Conservation (phyloP, 768 basidiomycete genomes). For the Clathrus columnatus region DNA sequence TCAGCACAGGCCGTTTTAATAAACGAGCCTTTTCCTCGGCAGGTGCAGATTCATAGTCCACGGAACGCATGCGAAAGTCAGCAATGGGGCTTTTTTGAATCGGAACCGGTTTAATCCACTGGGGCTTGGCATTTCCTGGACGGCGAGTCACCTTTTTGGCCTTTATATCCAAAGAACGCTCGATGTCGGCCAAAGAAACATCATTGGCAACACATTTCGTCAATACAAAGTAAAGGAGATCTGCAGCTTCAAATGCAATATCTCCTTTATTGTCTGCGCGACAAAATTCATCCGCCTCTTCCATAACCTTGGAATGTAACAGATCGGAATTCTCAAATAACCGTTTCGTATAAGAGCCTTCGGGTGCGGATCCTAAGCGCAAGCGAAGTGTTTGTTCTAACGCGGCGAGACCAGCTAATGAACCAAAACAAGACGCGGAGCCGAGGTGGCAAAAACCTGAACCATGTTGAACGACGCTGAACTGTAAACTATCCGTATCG, state of each 20-base stretch:
- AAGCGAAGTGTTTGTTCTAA: slow-evolving; percentile 73
- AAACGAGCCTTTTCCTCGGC: slow-evolving; percentile 53
- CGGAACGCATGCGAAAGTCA: slow-evolving; percentile 72
- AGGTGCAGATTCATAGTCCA: slow-evolving; percentile 42
- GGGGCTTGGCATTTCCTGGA: slow-evolving; percentile 86
- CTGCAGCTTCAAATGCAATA: slow-evolving; percentile 90
- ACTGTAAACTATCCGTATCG: slow-evolving; percentile 87
- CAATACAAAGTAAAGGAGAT: slow-evolving; percentile 87
- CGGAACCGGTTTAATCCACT: slow-evolving; percentile 38
- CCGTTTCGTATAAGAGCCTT: slow-evolving; percentile 85
- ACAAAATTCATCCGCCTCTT: slow-evolving; percentile 97
- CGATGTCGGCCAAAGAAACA: slow-evolving; percentile 75
- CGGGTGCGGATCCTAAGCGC: slow-evolving; percentile 67
- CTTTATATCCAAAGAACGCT: slow-evolving; percentile 74
- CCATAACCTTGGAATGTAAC: slow-evolving; percentile 91
- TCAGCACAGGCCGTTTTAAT: slow-evolving; percentile 84
- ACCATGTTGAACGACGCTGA: slow-evolving; percentile 83
- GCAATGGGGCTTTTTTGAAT: slow-evolving; percentile 21
- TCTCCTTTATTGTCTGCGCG: slow-evolving; percentile 69
- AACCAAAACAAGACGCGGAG: slow-evolving; percentile 84
- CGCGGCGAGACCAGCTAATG: slow-evolving; percentile 63
- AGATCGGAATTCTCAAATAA: slow-evolving; percentile 76
- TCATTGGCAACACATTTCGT: slow-evolving; percentile 78
- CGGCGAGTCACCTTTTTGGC: slow-evolving; percentile 80
- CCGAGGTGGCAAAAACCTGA: slow-evolving; percentile 91